phyloP scores from a whole-genome alignment of 768 basidiomycete genomes.

The Mycena rebaudengoi region DNA sequence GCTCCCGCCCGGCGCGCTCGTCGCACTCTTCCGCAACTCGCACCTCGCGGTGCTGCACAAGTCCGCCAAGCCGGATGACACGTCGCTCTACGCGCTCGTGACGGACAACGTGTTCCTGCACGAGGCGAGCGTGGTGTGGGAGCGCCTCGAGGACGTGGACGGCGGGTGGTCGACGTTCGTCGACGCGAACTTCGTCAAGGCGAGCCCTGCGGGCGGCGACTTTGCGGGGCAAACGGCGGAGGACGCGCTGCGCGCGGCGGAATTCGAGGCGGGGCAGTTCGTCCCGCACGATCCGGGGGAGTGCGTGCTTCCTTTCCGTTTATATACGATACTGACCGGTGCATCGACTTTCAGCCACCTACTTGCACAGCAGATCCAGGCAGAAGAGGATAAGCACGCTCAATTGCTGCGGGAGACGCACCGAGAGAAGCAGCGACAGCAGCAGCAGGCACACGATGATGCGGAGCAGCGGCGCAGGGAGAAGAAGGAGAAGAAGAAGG shows the following conservation, averaged over 20 bases:
- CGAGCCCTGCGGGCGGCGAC: slow-evolving; percentile 81
- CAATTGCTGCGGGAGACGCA: slow-evolving; percentile 42
- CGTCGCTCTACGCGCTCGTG: slow-evolving; percentile 80
- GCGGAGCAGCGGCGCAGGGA: slow-evolving; percentile 38
- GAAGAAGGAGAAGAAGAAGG: slow-evolving; percentile 55
- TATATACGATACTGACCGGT: slow-evolving; percentile 12
- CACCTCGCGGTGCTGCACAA: slow-evolving; percentile 91
- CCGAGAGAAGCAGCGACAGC: slow-evolving; percentile 29
- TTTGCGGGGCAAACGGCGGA: slow-evolving; percentile 79
- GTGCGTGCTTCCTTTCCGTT: slow-evolving; percentile 49
- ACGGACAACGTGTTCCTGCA: slow-evolving; percentile 85
- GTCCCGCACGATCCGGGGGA: slow-evolving; percentile 61
- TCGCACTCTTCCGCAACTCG: slow-evolving; percentile 91
- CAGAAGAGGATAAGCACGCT: slow-evolving; percentile 75
- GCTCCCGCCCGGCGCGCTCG: slow-evolving; percentile 61
- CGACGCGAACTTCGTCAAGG: slow-evolving; percentile 70
- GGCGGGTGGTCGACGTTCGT: slow-evolving; percentile 81
- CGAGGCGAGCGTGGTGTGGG: slow-evolving; percentile 89
- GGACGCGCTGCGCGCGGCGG: slow-evolving; percentile 60
- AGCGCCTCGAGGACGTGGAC: slow-evolving; percentile 88
- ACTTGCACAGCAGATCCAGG: slow-evolving; percentile 81
- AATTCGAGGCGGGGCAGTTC: slow-evolving; percentile 51
- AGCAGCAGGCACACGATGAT: slow-evolving; percentile 34
- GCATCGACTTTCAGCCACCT: slow-evolving; percentile 53
- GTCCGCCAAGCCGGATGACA: slow-evolving; percentile 39